Base-by-base conservation (phyloP, 257 asterid species). In the Cruciata laevipes region DNA sequence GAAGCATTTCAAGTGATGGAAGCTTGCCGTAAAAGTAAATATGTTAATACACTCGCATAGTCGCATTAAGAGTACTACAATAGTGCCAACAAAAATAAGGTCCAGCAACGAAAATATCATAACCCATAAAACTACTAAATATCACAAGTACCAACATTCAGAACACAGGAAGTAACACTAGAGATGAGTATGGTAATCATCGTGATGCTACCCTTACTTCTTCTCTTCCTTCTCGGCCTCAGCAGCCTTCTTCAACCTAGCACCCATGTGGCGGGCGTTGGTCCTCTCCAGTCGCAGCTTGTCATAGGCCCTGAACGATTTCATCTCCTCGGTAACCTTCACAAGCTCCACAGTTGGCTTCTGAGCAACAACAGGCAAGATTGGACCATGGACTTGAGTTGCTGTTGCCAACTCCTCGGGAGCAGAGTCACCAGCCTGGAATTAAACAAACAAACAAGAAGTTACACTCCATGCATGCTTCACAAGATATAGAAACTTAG, bases 211-310 rank as follows among this genome's bases (percentile, higher is more conserved):
- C n/a, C n/a, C n/a, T n/a, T n/a, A n/a, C 73, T 86, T 86, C 81
- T 86, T 86, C 64, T 82, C 93, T 65, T 86, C 90, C 80, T 84
- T 86, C 65, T 84, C 89, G 6, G 89, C 93, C 68, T 86, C 93
- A 0, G 90, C 88, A 3, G 88, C 93, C 79, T 80, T 84, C 89
- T 86, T 86, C 24, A 78, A 85, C 66, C 93, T 74, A 35, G 73
- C 78, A 59, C 89, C 89, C 24, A 86, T 82, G 66, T 86, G 88
- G 51, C 89, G 89, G 6, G 52, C 80, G 12, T 86, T 86, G 0
- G 74, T 84, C 72, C 87, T 71, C 77, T 86, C 94, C 35, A 84
- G 52, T 1, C 94, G 88, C 24, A 86, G 80, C 88, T 84, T 86
- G 71, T 84, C 55, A 17, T 47, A 47, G 20, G 55, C 55, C 55